phyloP scores from a whole-genome alignment of 306 rosid species.

The Lathyrus oleraceus region DNA sequence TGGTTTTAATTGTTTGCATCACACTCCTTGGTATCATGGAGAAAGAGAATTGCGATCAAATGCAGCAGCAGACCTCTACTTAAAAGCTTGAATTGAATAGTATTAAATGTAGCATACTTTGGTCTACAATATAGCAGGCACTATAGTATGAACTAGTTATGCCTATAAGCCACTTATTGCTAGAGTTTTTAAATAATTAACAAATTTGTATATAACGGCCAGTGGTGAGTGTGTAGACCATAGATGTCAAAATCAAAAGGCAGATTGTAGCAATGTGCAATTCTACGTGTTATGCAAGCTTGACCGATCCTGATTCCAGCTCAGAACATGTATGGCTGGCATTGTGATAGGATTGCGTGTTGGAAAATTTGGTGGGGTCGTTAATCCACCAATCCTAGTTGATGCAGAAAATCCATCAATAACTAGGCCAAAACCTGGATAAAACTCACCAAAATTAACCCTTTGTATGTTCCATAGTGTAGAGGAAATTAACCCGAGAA shows the following conservation, averaged over 20 bases:
- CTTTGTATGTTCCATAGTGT: neutral
- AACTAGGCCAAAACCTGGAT: neutral
- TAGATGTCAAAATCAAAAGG: neutral
- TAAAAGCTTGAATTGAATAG: neutral
- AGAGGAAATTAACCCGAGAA: neutral
- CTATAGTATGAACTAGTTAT: slow-evolving; percentile 9
- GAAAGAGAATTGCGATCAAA: neutral
- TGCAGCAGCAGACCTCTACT: neutral
- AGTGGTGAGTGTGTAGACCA: slow-evolving; percentile 8
- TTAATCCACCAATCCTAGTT: slow-evolving; percentile 3
- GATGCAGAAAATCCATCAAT: neutral
- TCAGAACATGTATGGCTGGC: neutral
- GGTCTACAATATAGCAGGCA: neutral
- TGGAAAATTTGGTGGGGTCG: neutral
- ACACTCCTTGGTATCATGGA: neutral
- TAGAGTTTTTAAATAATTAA: neutral
- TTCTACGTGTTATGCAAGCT: slow-evolving; percentile 2
- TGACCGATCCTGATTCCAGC: neutral
- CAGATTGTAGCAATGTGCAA: neutral
- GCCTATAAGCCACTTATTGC: neutral
- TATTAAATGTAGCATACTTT: neutral
- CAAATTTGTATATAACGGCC: neutral
- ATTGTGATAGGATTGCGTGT: neutral
- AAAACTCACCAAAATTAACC: slow-evolving; percentile 10
- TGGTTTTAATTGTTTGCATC: neutral